Percentiles rank a stretch among this genome's conserved stretches.
Evolutionary conservation across 345 rosid genomes (phyloP).

Genomic region (Rhodomyrtus tomentosa): DNA sequence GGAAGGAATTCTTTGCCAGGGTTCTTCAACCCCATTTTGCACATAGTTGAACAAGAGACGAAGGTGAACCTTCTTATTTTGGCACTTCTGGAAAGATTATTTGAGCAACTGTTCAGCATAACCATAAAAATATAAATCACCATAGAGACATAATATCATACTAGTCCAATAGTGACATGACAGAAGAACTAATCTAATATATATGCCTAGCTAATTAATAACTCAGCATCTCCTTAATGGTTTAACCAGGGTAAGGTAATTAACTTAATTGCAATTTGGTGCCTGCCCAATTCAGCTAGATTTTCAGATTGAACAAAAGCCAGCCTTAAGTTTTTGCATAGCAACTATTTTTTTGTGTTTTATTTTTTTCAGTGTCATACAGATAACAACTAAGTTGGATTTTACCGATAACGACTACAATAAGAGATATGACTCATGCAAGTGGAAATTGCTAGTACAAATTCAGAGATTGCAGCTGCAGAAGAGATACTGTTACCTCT

Average conservation of each 20-base stretch:
- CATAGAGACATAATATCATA: no score
- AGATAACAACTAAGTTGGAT: not conserved
- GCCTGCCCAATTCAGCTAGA: not conserved
- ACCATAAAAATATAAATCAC: no score
- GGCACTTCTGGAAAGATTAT: no score
- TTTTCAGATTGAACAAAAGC: not conserved
- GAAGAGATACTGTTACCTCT: slow-evolving; percentile 43
- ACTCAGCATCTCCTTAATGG: not conserved
- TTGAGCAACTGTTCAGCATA: no score
- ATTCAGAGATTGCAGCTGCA: not conserved
- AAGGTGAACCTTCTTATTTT: no score
- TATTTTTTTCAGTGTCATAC: not conserved
- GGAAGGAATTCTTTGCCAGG: slow-evolving; percentile 85
- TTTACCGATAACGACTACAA: not conserved
- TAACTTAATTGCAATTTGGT: not conserved
- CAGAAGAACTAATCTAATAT: not conserved
- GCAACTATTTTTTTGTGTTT: not conserved
- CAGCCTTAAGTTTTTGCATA: not conserved
- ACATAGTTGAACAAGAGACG: slow-evolving; percentile 57
- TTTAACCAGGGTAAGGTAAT: not conserved
- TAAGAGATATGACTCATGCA: not conserved
- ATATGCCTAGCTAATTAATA: not conserved
- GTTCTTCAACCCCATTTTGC: slow-evolving; percentile 74
- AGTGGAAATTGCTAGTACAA: not conserved
- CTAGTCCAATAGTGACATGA: no score